Evolutionary conservation across 768 basidiomycete genomes (phyloP), one percentile per base, ranked within the genome.

Genomic region (Harrya chromipes): DNA sequence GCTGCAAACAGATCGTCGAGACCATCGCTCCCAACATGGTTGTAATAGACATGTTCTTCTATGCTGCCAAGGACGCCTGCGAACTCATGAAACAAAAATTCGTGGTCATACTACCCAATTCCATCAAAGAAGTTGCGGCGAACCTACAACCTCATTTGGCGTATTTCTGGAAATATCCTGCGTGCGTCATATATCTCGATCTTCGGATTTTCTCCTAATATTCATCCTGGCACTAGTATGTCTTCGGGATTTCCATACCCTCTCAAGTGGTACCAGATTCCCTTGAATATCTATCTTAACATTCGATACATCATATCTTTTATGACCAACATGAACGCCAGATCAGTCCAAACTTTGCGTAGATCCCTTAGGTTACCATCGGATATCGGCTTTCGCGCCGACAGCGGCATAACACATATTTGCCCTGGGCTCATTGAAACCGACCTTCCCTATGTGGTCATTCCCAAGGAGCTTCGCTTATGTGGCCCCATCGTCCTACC

Each of bases 231-330:
- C 12, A n/a, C n/a, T 9, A 53, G 56, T 12, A 3, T 49, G 3
- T 31, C 47, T 20, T 57, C 56, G 4, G 56, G 51, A 17, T 41
- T 47, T 33, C 24, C 39, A 16, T 57, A 35, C 13, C 57, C 57
- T 5, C 40, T 53, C n/a, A 41, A 57, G 24, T 53, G 56, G 56
- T 57, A 41, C 50, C 48, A 57, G 27, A 37, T 53, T 16, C 50
- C 44, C 12, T 23, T 58, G n/a, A 53, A 57, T 29, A 29, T 40
- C 10, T 53, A 53, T 37, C 44, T 49, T 27, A 14, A 12, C 19
- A 46, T 57, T 34, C 47, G 40, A n/a, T 19, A 43, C 21, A 10
- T 16, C 26, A 33, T 36, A 3, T n/a, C 3, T 20, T 1, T 26
- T 0, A 6, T 16, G 26, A 34, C 27, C 3, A 33, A 43, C 4